Conservation (phyloP, 116 monocot genomes). For the Zostera marina region DNA sequence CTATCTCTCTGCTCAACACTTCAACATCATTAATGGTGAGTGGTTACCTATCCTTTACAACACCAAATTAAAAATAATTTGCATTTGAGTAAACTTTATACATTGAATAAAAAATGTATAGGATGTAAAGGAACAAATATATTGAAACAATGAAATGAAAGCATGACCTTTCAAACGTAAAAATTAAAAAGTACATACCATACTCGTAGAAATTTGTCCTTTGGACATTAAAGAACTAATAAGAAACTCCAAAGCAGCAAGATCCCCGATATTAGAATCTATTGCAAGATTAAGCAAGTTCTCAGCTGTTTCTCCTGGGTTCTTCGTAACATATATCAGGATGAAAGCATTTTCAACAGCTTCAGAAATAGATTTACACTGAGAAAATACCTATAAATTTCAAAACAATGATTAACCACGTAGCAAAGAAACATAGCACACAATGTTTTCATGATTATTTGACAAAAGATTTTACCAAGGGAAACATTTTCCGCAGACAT, state of each 20-base stretch:
- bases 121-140: background rate
- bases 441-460: background rate
- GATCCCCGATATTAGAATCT: conserved; percentile 73
- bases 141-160: background rate
- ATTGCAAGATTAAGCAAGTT: conserved; percentile 56
- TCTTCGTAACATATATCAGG: conserved; percentile 68
- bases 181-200: conserved; percentile 28
- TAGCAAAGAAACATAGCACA: background rate
- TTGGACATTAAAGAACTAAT: conserved; percentile 63
- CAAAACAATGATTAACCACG: background rate
- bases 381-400: conserved; percentile 67
- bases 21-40: too few relatives aligned
- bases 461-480: conserved; percentile 44
- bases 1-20: too few relatives aligned
- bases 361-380: conserved; percentile 91
- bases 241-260: conserved; percentile 79
- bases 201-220: conserved; percentile 74
- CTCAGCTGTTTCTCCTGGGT: conserved; percentile 61
- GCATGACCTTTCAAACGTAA: background rate
- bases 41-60: too few relatives aligned
- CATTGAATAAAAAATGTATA: background rate
- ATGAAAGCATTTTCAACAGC: conserved; percentile 93
- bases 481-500: conserved; percentile 82
- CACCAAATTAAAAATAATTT: too few relatives aligned
- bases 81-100: too few relatives aligned